phyloP scores from a whole-genome alignment of 1,139 yeast species.

The Candida tetrigidarum region DNA sequence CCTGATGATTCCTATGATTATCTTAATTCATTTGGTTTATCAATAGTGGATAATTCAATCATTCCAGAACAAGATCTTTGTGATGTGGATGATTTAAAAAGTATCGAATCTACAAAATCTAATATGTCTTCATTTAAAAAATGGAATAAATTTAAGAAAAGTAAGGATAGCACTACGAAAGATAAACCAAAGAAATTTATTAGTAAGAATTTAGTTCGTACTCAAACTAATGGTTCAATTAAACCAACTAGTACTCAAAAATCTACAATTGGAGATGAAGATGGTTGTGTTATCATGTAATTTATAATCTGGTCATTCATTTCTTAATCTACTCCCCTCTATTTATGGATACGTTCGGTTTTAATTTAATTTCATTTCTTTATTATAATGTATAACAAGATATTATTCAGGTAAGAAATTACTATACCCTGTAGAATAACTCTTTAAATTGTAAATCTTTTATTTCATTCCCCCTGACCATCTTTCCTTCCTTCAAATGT shows the following conservation, averaged over 20 bases:
- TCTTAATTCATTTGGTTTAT: slow-evolving; percentile 17
- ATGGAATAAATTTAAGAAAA: slow-evolving; percentile 1
- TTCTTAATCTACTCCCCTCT: background rate
- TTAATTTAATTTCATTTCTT: too few species aligned
- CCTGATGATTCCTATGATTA: slow-evolving; percentile 18
- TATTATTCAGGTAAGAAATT: too few species aligned
- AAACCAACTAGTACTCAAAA: background rate
- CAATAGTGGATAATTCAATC: background rate
- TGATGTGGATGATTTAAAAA: slow-evolving; percentile 5
- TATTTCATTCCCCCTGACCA: slow-evolving; percentile 4
- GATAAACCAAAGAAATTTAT: slow-evolving; percentile 4
- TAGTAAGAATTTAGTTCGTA: background rate
- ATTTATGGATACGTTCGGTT: too few species aligned
- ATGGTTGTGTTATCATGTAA: slow-evolving; percentile 5
- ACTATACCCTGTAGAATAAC: too few species aligned
- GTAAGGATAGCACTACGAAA: too few species aligned
- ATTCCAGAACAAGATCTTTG: background rate
- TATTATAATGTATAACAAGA: too few species aligned
- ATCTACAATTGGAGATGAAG: background rate
- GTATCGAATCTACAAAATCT: slow-evolving; percentile 2
- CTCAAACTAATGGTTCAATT: background rate
- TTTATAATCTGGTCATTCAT: background rate
- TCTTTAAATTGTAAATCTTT: background rate
- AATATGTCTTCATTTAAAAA: slow-evolving; percentile 5
- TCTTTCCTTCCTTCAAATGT: background rate